Base-by-base conservation (phyloP, 140 eudicot species). In the Cichorium intybus region DNA sequence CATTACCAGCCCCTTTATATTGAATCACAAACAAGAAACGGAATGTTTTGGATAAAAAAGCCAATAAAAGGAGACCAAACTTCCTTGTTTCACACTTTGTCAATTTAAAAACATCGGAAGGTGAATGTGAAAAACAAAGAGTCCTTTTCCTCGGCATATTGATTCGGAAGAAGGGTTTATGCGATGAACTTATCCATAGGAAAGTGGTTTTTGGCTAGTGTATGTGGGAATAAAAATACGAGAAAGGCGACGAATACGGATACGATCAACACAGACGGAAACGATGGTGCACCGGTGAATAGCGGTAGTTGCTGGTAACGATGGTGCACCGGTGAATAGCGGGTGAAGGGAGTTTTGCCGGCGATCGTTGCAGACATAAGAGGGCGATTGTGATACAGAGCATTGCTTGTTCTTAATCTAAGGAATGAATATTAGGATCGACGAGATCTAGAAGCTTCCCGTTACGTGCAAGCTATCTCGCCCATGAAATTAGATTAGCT, bases 401-500 rank as follows among this genome's bases (percentile, higher is more conserved):
- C 57, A 82, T 17, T 35, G 80, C 90, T 61, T 89, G 95, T 56
- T 84, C 88, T 51, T 77, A 61, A 68, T 88, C 77, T 21, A 88
- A 35, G 7, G 80, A 77, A 68, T 84, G 85, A 39, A 93, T 78
- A 62, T 79, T 83, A 3, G 95, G 66, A 70, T 93, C 99, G 60
- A 93, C 93, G 21, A 93, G 90, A 77, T 93, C 95, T 69, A 93
- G 59, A 12, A 93, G 86, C 82, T 73, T 88, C 39, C 95, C 99
- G 49, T 82, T 83, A 3, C 79, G 82, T 0, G 97, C 99, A 5
- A 93, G 80, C 58, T 93, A 95, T 54, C 97, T 61, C 34, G 97
- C 97, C 99, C 99, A 93, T 1, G 97, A 88, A 47, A 88, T 77
- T 53, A 93, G 73, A 79, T 93, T 93, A 17, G 99, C 99, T 83